Conservation (phyloP, 768 basidiomycete species). For the Naematelia aurantialba region DNA sequence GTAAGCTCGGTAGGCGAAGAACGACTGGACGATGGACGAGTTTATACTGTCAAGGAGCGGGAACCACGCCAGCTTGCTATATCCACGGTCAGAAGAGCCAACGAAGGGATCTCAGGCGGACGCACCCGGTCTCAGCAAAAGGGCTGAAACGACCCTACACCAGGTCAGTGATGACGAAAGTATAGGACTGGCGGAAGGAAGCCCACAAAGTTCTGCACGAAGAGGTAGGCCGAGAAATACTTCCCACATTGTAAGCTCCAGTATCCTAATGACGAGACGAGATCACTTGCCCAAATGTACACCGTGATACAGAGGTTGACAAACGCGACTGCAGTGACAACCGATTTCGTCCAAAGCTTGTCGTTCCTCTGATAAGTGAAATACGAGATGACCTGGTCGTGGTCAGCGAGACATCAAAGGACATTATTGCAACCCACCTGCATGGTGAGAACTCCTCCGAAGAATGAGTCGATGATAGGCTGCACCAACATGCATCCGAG, state of each 20-base stretch:
- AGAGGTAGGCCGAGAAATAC: constrained; percentile 23
- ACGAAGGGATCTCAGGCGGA: not conserved
- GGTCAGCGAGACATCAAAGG: not conserved
- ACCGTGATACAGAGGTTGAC: constrained; percentile 15
- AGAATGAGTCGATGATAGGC: constrained; percentile 10
- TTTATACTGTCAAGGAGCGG: constrained; percentile 24
- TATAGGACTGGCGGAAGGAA: constrained; percentile 16
- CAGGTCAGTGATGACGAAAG: no score
- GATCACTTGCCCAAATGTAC: constrained; percentile 15
- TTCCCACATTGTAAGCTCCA: not conserved
- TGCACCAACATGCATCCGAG: constrained; percentile 14
- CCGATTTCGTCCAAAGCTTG: constrained; percentile 11
- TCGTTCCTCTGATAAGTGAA: constrained; percentile 21
- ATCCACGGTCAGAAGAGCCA: not conserved
- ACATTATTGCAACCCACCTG: constrained; percentile 2
- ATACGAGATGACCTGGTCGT: constrained; percentile 11
- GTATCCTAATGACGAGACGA: no score
- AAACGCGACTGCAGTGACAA: constrained; percentile 10
- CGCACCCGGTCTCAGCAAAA: not conserved
- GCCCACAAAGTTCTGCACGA: constrained; percentile 20
- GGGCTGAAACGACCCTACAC: not conserved
- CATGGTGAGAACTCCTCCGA: constrained; percentile 15
- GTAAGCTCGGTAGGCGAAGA: constrained; percentile 25
- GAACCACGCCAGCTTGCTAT: constrained; percentile 13
- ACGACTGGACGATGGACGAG: constrained; percentile 17